Conservation (phyloP, 2,329 filamentous ascomycete species). For the Xylaria hypoxylon region DNA sequence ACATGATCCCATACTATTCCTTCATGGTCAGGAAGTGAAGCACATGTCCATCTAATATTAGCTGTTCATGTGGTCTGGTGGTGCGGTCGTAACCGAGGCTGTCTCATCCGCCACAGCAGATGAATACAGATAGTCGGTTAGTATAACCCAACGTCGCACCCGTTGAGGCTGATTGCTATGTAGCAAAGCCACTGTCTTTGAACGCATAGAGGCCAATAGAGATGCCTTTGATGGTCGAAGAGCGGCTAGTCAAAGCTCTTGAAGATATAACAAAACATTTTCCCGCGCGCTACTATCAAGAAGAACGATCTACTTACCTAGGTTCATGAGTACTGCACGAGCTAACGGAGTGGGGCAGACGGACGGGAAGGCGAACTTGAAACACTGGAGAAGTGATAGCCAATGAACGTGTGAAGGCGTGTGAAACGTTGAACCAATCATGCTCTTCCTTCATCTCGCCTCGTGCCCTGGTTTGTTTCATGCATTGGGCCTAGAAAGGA, state of each 20-base stretch:
- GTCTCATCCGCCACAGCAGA: constrained; percentile 34
- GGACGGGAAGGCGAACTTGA: constrained; percentile 39
- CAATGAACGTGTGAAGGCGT: constrained; percentile 34
- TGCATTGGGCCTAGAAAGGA: not conserved
- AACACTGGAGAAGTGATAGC: constrained; percentile 43
- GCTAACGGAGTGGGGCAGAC: constrained; percentile 3
- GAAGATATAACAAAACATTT: not conserved
- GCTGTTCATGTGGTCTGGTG: constrained; percentile 6
- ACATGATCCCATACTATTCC: constrained; percentile 23
- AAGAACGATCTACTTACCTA: not conserved
- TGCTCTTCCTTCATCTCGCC: constrained; percentile 8
- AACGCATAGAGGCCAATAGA: constrained; percentile 18
- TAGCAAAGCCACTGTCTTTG: constrained; percentile 4
- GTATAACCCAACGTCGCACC: not conserved
- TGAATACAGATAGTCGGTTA: not conserved
- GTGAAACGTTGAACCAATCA: constrained; percentile 45
- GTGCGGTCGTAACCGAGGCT: constrained; percentile 16
- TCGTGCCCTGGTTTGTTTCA: constrained; percentile 19
- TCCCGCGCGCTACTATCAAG: not conserved
- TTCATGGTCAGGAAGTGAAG: constrained; percentile 13
- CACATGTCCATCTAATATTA: constrained; percentile 16
- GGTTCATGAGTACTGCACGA: not conserved
- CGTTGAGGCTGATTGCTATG: constrained; percentile 25
- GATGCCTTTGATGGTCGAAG: not conserved
- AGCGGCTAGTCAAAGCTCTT: not conserved